These are phyloP conservation scores for Clausena lansium DNA, from an alignment of 345 rosid genomes.

Conservation along the genomic window DNA sequence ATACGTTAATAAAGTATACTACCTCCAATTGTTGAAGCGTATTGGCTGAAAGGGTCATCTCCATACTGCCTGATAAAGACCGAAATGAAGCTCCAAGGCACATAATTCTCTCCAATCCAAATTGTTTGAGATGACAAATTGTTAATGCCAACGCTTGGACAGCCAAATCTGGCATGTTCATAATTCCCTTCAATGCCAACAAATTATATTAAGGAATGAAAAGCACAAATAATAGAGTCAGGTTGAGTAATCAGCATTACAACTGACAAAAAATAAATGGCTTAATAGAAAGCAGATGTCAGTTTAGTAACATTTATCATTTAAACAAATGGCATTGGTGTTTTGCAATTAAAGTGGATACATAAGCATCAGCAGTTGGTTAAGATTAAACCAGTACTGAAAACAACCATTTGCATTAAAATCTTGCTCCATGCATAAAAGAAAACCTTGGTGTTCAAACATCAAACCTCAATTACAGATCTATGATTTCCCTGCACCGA, in stretches of 20 bases:
- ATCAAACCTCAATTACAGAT: constrained; percentile 48
- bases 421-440: neutral
- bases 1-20: neutral
- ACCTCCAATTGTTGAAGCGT: constrained; percentile 95
- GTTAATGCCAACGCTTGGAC: constrained; percentile 81
- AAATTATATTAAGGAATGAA: constrained; percentile 5
- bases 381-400: neutral
- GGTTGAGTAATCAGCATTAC: constrained; percentile 7
- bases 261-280: neutral
- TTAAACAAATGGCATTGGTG: neutral
- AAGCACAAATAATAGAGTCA: neutral
- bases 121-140: constrained; percentile 70
- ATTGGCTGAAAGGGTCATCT: constrained; percentile 86
- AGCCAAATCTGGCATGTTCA: constrained; percentile 83
- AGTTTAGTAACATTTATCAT: neutral
- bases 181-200: constrained; percentile 47
- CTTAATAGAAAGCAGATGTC: neutral
- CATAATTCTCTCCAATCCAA: constrained; percentile 85
- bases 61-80: constrained; percentile 62
- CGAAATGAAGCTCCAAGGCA: constrained; percentile 70
- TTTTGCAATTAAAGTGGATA: neutral
- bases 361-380: neutral
- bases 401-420: neutral
- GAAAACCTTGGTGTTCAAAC: neutral
- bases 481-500: constrained; percentile 21